Base-by-base conservation (phyloP, 140 eudicot species). In the Anethum foeniculum region DNA sequence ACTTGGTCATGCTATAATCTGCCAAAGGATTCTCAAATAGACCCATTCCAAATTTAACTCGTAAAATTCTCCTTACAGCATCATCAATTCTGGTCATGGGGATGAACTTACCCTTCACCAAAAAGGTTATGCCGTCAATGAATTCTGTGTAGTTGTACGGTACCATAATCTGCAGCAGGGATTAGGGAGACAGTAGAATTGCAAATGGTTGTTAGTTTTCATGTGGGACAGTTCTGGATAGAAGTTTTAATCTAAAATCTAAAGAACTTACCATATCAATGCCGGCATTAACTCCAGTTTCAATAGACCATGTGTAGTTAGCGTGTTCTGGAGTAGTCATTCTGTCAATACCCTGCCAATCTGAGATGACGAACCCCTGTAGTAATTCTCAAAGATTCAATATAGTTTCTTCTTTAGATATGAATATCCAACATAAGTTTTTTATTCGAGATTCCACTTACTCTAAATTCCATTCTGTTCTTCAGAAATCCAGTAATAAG, bases 311-410 rank as follows among this genome's bases (percentile, higher is more conserved):
- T 8, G 93, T 87, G 79, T 92, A 92, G 80, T 92, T 92, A 81
- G 90, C 89, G 69, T 92, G 93, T 60, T 82, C 81, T 58, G 96
- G 91, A 47, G 86, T 62, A n/a, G 95, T 92, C 81, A 92, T 88
- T 84, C 88, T 86, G 78, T 92, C 97, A 34, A 92, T 86, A 30
- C 96, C 97, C 82, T 85, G 85, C 91, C 92, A 92, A 84, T 92
- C 97, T 34, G 97, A 87, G 85, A 92, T 92, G 52, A 92, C 93
- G 77, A 92, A 87, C 44, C 97, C 97, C 97, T 92, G 92, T 43
- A 75, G 67, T 16, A 34, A 71, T 36, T 71, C 1, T 18, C 77
- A 23, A 21, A 72, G 47, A 72, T 72, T 72, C 19, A 41, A 72
- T 38, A 18, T 21, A 41, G 49, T 72, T 38, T 9, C 30, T 19